A percentile compares a stretch with the other conserved stretches of the same genome.
Evolutionary conservation across 495 filamentous ascomycete species (phyloP).

Genomic region (Wilcoxina mikolae): DNA sequence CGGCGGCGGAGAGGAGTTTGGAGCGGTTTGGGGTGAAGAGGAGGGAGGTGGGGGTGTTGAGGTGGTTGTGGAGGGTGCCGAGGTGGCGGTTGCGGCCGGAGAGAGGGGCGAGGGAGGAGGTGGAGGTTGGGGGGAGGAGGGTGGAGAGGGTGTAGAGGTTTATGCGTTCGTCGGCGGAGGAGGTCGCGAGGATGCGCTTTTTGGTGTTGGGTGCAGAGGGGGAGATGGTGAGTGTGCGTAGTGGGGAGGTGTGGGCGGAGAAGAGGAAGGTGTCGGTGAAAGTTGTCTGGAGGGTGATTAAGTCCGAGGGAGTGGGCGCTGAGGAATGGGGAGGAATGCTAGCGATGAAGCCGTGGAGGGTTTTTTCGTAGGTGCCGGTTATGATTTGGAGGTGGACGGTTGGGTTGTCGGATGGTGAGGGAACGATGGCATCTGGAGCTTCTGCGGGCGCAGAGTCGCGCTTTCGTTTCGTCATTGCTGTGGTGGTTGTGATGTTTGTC

Average conservation of each 20-base stretch:
- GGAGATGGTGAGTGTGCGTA: constrained; percentile 79
- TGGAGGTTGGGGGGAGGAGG: constrained; percentile 38
- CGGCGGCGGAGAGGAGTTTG: constrained; percentile 69
- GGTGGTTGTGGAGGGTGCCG: constrained; percentile 74
- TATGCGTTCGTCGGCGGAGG: constrained; percentile 81
- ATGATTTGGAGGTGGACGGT: constrained; percentile 63
- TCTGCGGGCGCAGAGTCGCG: constrained; percentile 33
- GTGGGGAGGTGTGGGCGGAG: constrained; percentile 76
- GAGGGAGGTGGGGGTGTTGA: constrained; percentile 59
- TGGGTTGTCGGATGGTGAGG: constrained; percentile 14
- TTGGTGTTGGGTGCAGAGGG: constrained; percentile 40
- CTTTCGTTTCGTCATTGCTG: constrained; percentile 64
- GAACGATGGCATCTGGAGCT: constrained; percentile 23
- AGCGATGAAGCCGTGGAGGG: constrained; percentile 81
- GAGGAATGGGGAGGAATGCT: constrained; percentile 36
- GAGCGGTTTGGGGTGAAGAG: constrained; percentile 62
- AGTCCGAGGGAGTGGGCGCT: constrained; percentile 15
- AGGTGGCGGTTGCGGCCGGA: constrained; percentile 71
- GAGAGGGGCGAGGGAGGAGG: constrained; percentile 43
- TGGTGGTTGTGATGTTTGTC: neutral
- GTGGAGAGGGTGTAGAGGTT: constrained; percentile 86
- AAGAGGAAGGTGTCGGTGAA: constrained; percentile 95
- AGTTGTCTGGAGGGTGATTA: constrained; percentile 33
- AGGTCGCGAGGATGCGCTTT: constrained; percentile 75
- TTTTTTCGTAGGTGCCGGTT: constrained; percentile 85